Percentiles rank a stretch among this genome's conserved stretches.
These are phyloP conservation scores for Syzygium aromaticum DNA, from an alignment of 345 rosid genomes.

Conservation along the genomic window DNA sequence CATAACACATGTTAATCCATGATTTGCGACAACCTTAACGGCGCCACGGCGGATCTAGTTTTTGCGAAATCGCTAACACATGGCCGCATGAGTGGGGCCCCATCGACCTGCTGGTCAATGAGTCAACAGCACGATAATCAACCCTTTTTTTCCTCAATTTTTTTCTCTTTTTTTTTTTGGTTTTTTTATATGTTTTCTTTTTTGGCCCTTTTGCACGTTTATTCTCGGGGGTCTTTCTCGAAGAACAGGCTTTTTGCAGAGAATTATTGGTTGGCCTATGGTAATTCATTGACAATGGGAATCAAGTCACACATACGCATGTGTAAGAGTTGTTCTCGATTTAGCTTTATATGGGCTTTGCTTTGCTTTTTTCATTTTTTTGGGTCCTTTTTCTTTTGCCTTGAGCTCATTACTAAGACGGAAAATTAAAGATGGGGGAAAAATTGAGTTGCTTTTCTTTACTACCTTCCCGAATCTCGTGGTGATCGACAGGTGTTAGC, in stretches of 20 bases:
- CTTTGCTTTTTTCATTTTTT: background rate
- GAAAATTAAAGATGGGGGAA: background rate
- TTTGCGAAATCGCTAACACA: background rate
- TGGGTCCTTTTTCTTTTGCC: background rate
- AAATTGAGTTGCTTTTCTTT: background rate
- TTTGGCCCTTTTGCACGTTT: background rate
- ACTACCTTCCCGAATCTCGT: background rate
- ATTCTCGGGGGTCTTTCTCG: background rate
- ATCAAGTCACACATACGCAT: background rate
- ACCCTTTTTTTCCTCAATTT: no score
- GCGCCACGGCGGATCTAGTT: background rate
- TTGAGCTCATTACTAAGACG: background rate
- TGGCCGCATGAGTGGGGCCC: conserved; percentile 1
- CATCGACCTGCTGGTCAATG: background rate
- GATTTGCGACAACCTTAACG: background rate
- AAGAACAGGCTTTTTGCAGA: background rate
- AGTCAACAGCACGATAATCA: background rate
- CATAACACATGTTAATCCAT: background rate
- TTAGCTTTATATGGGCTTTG: background rate
- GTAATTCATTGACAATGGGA: background rate
- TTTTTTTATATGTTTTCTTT: background rate
- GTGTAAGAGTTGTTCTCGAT: background rate
- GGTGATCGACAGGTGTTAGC: background rate
- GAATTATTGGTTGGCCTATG: background rate
- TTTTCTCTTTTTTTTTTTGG: background rate